Evolutionary conservation across 2,329 filamentous ascomycete species (phyloP).

Genomic region (Aureobasidium sp.): DNA sequence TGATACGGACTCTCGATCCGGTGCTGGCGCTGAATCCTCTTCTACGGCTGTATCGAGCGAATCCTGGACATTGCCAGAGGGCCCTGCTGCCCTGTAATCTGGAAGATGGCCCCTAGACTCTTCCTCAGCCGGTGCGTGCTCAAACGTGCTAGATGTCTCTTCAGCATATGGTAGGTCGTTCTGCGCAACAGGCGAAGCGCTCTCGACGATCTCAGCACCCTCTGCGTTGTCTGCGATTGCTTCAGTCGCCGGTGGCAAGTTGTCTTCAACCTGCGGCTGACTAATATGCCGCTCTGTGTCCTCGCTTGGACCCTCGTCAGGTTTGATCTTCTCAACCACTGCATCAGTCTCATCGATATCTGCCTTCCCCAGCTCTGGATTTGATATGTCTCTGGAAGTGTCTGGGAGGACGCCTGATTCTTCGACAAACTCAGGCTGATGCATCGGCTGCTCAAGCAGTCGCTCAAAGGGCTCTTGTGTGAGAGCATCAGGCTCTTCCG

Average conservation of each 20-base stretch:
- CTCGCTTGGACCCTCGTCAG: not conserved
- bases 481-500: not conserved
- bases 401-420: not conserved
- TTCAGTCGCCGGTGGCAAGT: too few species aligned
- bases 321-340: not conserved
- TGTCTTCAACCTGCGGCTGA: not conserved
- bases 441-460: not conserved
- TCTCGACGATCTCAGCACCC: not conserved
- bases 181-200: not conserved
- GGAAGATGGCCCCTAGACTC: not conserved
- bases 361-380: not conserved
- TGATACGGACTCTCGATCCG: not conserved
- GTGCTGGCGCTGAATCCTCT: not conserved
- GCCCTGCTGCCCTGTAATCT: not conserved
- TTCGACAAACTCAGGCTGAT: not conserved
- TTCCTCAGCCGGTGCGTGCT: not conserved
- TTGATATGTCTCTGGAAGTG: too few species aligned
- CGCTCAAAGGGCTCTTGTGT: slow-evolving; percentile 4
- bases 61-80: not conserved
- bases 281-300: accelerated
- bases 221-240: not conserved
- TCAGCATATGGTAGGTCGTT: not conserved
- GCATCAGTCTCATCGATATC: not conserved
- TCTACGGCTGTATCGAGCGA: not conserved
- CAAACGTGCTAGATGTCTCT: too few species aligned